These are phyloP conservation scores for Trichocomaceae sp. DNA, from an alignment of 2,329 filamentous ascomycete species.

Conservation along the genomic window DNA sequence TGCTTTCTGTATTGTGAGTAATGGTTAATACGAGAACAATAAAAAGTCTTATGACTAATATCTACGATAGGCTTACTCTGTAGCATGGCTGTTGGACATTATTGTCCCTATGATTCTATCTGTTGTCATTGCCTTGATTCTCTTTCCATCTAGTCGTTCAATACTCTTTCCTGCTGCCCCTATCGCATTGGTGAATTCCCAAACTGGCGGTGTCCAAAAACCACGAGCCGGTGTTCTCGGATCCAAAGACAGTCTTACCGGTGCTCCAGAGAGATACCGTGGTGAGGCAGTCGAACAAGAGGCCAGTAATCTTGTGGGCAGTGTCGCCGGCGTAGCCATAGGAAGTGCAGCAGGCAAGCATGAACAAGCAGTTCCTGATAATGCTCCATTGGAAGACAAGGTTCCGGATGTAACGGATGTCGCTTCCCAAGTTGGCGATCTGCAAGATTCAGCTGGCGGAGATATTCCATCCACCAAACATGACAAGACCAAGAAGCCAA, in stretches of 20 bases:
- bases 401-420: slow-evolving; percentile 57
- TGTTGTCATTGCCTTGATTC: slow-evolving; percentile 56
- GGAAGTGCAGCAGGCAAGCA: slow-evolving; percentile 72
- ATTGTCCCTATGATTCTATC: slow-evolving; percentile 56
- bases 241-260: slow-evolving; percentile 69
- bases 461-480: slow-evolving; percentile 46
- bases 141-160: slow-evolving; percentile 55
- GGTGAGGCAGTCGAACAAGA: slow-evolving; percentile 80
- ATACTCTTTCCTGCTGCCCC: slow-evolving; percentile 72
- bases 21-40: neutral
- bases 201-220: slow-evolving; percentile 68
- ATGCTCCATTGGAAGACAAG: slow-evolving; percentile 44
- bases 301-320: slow-evolving; percentile 71
- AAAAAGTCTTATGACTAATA: neutral
- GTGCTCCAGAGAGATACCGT: slow-evolving; percentile 74
- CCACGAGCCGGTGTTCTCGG: slow-evolving; percentile 69
- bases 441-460: slow-evolving; percentile 49
- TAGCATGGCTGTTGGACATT: slow-evolving; percentile 69
- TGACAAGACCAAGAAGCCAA: slow-evolving; percentile 72
- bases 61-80: slow-evolving; percentile 41
- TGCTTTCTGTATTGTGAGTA: slow-evolving; percentile 53
- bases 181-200: slow-evolving; percentile 62
- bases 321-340: slow-evolving; percentile 64
- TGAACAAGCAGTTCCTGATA: slow-evolving; percentile 57
- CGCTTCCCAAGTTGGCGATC: slow-evolving; percentile 49